Percentiles rank a stretch among this genome's conserved stretches.
Conservation (phyloP, 1,139 yeast species). For the Geotrichum citri-aurantii region DNA sequence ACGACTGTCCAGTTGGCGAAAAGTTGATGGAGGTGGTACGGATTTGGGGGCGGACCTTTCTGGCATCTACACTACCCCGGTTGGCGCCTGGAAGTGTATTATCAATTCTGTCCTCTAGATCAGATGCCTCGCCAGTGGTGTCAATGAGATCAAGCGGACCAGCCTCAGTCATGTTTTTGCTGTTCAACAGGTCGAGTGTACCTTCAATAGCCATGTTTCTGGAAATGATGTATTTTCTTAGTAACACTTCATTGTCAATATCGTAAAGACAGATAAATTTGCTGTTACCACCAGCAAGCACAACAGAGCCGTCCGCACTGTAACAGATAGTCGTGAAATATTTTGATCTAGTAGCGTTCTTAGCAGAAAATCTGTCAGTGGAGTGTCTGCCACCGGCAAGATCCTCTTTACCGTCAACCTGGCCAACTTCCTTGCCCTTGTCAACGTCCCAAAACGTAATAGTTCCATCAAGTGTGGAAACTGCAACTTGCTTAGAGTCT, state of each 20-base stretch:
- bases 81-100: slow-evolving; percentile 78
- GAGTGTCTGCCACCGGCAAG: slow-evolving; percentile 80
- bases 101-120: slow-evolving; percentile 77
- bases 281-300: slow-evolving; percentile 91
- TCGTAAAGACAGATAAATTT: slow-evolving; percentile 90
- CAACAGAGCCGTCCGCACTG: slow-evolving; percentile 81
- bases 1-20: slow-evolving; percentile 86
- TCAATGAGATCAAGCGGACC: slow-evolving; percentile 83
- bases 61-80: slow-evolving; percentile 78
- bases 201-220: slow-evolving; percentile 89
- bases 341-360: slow-evolving; percentile 78
- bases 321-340: slow-evolving; percentile 75
- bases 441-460: slow-evolving; percentile 78
- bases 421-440: slow-evolving; percentile 71
- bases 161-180: slow-evolving; percentile 78
- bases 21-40: slow-evolving; percentile 72
- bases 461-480: slow-evolving; percentile 85
- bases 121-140: slow-evolving; percentile 79
- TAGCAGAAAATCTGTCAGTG: slow-evolving; percentile 75
- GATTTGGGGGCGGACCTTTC: slow-evolving; percentile 73
- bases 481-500: slow-evolving; percentile 86
- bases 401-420: slow-evolving; percentile 82
- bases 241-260: slow-evolving; percentile 75
- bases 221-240: slow-evolving; percentile 77
- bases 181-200: slow-evolving; percentile 71